Conservation (phyloP, 495 filamentous ascomycete species). For the Pseudoneurospora amorphoporcata region DNA sequence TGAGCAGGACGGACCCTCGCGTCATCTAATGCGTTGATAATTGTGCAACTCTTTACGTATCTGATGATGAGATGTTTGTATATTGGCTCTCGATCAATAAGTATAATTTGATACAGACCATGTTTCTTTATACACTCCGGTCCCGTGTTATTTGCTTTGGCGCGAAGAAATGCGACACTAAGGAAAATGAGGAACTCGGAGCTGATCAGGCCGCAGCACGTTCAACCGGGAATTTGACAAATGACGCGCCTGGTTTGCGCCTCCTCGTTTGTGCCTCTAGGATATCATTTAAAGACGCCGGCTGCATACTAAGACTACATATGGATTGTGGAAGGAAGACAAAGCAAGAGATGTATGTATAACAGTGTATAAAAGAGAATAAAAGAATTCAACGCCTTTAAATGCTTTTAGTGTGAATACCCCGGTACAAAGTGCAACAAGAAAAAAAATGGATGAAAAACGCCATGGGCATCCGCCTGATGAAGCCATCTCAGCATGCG, state of each 20-base stretch:
- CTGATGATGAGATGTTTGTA: not conserved
- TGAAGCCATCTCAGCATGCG: not conserved
- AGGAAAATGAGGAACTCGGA: not conserved
- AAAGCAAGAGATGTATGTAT: not conserved
- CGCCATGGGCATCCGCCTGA: not conserved
- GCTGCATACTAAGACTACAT: not conserved
- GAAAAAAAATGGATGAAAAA: not conserved
- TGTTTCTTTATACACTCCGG: not conserved
- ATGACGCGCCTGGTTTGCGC: not conserved
- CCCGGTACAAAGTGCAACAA: not conserved
- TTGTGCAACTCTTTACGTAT: not conserved
- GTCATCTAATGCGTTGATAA: not conserved
- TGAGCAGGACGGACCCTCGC: not conserved
- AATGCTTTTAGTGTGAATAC: not conserved
- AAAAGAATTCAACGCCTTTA: not conserved
- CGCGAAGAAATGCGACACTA: not conserved
- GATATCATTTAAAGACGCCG: not conserved
- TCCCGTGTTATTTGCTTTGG: not conserved
- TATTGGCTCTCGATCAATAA: not conserved
- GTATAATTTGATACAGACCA: not conserved
- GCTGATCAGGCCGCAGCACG: not conserved
- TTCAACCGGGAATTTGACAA: not conserved
- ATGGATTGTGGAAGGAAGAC: not conserved
- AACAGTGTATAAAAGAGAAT: not conserved
- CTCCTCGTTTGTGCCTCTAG: not conserved